Base-by-base conservation (phyloP, 1,139 yeast species). In the Kazachstania sp. region DNA sequence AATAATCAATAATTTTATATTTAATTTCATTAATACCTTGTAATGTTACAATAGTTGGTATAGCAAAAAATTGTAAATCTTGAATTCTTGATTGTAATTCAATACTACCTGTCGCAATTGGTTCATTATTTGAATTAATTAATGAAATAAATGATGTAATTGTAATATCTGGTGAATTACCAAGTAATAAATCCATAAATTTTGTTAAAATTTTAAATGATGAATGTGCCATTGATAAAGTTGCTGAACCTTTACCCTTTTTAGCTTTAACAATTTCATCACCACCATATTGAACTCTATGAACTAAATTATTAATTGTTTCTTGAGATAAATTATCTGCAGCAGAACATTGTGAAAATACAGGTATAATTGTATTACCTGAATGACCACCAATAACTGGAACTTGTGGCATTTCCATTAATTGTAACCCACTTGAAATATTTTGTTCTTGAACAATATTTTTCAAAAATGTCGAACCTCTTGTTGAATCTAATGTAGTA, bases 321-420 rank as follows among this genome's bases (percentile, higher is more conserved):
- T 79, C 83, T 45, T 70, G 65, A 49, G 51, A 23, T 15, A 57
- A 35, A n/a, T 41, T 35, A 16, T 49, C 46, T 13, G 47, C 38
- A 12, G 43, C 42, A 15, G 47, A 36, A 15, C 54, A 51, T 47
- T 55, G 56, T 30, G 95, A 84, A 64, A 86, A 78, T 58, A 90
- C 72, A 58, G 97, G 97, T 3, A 55, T 43, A 26, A 55, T 55
- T 1, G 59, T 55, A 60, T 84, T 87, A 65, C 97, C 97, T 49
- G 95, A 85, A 79, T 90, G 97, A 54, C 97, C 97, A 55, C 97
- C 97, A 57, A 90, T 83, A 54, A 90, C 96, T 41, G 95, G 84
- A 51, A 90, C 79, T 61, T 73, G 46, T 6, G 64, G 63, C 55
- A 57, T 72, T 66, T 78, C 81, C 60, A 75, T 66, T 4, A n/a